These are phyloP conservation scores for Phytophthora lateralis DNA, from an alignment of 352 stramenopile species.

Conservation along the genomic window DNA sequence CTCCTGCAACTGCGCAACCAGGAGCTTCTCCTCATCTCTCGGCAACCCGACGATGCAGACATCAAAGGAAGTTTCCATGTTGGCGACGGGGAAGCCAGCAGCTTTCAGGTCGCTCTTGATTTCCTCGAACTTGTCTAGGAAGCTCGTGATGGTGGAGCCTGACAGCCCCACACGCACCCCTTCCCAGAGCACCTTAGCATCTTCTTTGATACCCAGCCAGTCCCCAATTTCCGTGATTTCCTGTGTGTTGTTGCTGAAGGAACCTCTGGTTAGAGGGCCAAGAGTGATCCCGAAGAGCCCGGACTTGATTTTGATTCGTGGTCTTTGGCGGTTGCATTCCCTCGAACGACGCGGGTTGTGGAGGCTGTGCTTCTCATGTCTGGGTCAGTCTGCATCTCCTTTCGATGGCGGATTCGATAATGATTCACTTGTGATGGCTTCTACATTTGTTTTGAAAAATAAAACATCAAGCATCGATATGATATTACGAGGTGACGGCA, in stretches of 20 bases:
- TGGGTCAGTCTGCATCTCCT: neutral
- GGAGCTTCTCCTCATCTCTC: neutral
- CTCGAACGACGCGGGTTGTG: neutral
- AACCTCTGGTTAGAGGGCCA: neutral
- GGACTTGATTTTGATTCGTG: neutral
- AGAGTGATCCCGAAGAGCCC: neutral
- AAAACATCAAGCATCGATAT: too few species aligned
- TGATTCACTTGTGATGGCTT: neutral
- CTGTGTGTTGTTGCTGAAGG: neutral
- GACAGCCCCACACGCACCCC: neutral
- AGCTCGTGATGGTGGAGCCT: neutral
- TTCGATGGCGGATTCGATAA: neutral
- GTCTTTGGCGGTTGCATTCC: neutral
- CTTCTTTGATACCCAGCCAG: slow-evolving; percentile 3
- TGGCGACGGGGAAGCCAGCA: neutral
- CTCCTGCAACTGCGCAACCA: neutral
- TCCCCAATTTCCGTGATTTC: neutral
- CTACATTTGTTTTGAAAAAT: too few species aligned
- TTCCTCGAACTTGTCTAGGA: neutral
- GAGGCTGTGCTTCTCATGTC: neutral
- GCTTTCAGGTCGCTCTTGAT: neutral
- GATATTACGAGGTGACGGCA: too few species aligned
- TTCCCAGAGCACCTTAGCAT: neutral
- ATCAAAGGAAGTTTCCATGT: neutral
- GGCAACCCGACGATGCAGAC: slow-evolving; percentile 1